Evolutionary conservation across 2,329 filamentous ascomycete genomes (phyloP).

Genomic region (Clarireedia paspali): DNA sequence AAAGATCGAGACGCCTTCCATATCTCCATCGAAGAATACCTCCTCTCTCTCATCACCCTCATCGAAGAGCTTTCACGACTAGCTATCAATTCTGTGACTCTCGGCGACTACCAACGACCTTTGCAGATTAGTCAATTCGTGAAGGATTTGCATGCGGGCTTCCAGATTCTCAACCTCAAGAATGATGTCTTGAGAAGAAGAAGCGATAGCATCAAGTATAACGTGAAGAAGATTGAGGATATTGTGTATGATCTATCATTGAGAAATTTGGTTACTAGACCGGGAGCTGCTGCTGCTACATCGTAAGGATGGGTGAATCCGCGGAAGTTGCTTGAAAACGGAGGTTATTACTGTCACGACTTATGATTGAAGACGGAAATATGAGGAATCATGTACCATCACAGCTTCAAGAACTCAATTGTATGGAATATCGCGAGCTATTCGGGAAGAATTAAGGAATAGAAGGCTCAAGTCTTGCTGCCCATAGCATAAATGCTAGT

Average conservation of each 20-base stretch:
- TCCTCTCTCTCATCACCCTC: constrained; percentile 77
- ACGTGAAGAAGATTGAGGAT: constrained; percentile 96
- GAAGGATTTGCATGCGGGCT: constrained; percentile 91
- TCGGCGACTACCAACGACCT: constrained; percentile 80
- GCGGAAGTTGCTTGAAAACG: background rate
- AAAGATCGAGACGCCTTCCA: constrained; percentile 89
- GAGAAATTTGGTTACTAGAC: constrained; percentile 63
- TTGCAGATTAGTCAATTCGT: constrained; percentile 85
- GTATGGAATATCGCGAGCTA: no score
- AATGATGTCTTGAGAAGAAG: constrained; percentile 85
- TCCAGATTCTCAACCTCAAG: constrained; percentile 95
- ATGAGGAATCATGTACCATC: background rate
- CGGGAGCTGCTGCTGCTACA: constrained; percentile 3
- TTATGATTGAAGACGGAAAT: background rate
- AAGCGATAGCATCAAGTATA: constrained; percentile 92
- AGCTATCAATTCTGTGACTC: constrained; percentile 87
- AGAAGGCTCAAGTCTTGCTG: no score
- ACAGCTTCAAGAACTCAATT: background rate
- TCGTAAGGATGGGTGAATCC: background rate
- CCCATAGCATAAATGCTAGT: background rate
- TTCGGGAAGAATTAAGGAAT: no score
- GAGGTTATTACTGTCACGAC: background rate
- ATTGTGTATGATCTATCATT: constrained; percentile 93
- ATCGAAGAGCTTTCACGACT: constrained; percentile 87
- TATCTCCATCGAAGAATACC: constrained; percentile 93